Evolutionary conservation across 257 asterid genomes (phyloP).

Genomic region (Solanum appendiculatum): DNA sequence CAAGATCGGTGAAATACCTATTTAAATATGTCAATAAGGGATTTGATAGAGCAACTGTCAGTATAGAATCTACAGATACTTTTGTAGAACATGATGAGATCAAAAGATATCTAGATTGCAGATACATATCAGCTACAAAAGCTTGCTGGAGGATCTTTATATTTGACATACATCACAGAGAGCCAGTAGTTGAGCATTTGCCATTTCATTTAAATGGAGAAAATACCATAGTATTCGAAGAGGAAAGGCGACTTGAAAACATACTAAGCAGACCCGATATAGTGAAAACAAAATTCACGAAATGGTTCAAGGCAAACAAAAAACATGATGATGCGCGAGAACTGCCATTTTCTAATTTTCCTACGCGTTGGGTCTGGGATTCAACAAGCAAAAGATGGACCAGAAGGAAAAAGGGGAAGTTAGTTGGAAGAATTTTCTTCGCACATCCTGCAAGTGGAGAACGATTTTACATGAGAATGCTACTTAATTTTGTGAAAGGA

Average conservation of each 20-base stretch:
- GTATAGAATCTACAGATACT: not conserved
- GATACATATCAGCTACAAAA: not conserved
- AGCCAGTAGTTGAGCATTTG: not conserved
- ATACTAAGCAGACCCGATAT: not conserved
- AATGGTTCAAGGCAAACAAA: constrained; percentile 1
- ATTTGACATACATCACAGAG: not conserved
- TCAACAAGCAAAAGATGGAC: not conserved
- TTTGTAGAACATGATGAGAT: not conserved
- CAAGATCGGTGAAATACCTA: not conserved
- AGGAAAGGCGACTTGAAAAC: not conserved
- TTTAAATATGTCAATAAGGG: not conserved
- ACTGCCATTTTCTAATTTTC: not conserved
- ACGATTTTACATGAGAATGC: not conserved
- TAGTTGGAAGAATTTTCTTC: not conserved
- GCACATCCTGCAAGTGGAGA: not conserved
- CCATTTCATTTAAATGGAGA: not conserved
- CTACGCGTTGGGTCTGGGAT: not conserved
- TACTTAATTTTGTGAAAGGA: not conserved
- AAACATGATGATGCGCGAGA: not conserved
- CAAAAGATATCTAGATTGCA: not conserved
- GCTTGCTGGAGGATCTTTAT: not conserved
- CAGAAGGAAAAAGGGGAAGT: not conserved
- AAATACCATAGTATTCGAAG: not conserved
- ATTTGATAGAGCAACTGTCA: not conserved
- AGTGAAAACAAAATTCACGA: not conserved